These are phyloP conservation scores for Fragilariopsis cylindrus DNA, from an alignment of 108 stramenopile species.

Conservation along the genomic window DNA sequence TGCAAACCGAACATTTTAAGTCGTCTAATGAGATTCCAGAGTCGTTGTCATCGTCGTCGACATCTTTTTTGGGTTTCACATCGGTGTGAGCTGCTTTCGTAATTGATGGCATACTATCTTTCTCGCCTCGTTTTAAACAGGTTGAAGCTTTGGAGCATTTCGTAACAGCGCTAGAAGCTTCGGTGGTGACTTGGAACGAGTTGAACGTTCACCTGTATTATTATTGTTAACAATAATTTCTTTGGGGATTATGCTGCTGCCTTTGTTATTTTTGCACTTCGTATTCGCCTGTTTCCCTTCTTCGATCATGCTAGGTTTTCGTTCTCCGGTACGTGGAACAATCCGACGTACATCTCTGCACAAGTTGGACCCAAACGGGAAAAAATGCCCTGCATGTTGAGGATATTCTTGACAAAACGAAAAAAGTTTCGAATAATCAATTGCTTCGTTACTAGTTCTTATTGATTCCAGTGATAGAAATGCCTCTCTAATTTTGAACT, in stretches of 20 bases:
- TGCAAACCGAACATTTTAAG: constrained; percentile 70
- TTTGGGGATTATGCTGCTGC: constrained; percentile 1
- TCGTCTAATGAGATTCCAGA: constrained; percentile 71
- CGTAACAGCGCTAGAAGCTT: not conserved
- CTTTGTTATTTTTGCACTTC: not conserved
- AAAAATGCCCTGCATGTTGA: constrained; percentile 26
- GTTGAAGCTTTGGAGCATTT: not conserved
- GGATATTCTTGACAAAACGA: constrained; percentile 32
- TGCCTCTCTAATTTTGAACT: constrained; percentile 52
- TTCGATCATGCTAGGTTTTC: not conserved
- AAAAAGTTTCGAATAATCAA: not conserved
- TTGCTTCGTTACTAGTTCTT: constrained; percentile 7
- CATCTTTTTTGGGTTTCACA: not conserved
- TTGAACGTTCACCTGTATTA: not conserved
- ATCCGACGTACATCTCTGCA: constrained; percentile 28
- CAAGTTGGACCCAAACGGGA: constrained; percentile 30
- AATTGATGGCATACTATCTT: not conserved
- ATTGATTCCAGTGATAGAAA: constrained; percentile 48
- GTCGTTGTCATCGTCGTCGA: constrained; percentile 41
- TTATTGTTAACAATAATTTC: constrained; percentile 18
- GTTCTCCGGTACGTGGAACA: constrained; percentile 35
- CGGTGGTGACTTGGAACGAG: not conserved
- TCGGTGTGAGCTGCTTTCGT: not conserved
- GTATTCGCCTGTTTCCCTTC: not conserved
- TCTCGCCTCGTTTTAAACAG: constrained; percentile 12